Conservation (phyloP, 2,329 filamentous ascomycete genomes). For the Ambrosiella cleistominuta region DNA sequence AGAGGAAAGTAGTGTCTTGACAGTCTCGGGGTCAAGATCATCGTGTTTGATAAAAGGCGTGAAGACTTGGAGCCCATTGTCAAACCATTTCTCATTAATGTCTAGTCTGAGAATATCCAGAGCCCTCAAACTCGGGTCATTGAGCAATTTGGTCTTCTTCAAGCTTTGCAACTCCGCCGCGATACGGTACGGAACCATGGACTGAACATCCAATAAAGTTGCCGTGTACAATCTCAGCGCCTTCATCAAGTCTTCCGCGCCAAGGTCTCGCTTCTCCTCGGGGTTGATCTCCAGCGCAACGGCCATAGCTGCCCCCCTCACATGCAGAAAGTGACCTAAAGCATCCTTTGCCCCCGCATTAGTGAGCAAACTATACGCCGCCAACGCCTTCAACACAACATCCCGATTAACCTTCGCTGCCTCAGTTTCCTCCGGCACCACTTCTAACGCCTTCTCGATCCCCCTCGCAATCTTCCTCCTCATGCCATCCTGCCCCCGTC, state of each 20-base stretch:
- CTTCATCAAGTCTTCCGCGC: constrained; percentile 35
- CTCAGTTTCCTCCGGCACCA: constrained; percentile 30
- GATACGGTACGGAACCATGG: constrained; percentile 54
- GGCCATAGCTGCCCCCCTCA: constrained; percentile 52
- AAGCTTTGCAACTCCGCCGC: constrained; percentile 50
- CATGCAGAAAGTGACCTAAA: constrained; percentile 57
- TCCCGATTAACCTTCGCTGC: constrained; percentile 20
- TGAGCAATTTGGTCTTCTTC: constrained; percentile 53
- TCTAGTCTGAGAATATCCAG: constrained; percentile 61
- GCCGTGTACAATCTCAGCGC: constrained; percentile 57
- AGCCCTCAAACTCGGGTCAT: constrained; percentile 47
- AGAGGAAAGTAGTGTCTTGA: constrained; percentile 38
- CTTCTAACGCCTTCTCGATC: constrained; percentile 52
- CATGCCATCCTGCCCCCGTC: constrained; percentile 41
- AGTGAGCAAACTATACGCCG: constrained; percentile 65
- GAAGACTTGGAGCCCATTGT: constrained; percentile 67
- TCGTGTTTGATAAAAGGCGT: constrained; percentile 76
- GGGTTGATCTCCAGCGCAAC: constrained; percentile 34
- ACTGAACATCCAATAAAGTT: constrained; percentile 62
- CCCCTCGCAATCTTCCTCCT: constrained; percentile 46
- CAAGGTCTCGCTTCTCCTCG: constrained; percentile 24
- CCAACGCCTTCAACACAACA: constrained; percentile 54
- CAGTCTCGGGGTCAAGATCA: constrained; percentile 45
- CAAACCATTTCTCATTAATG: constrained; percentile 61
- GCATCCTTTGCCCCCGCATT: constrained; percentile 67